A percentile compares a stretch with the other conserved stretches of the same genome.
Evolutionary conservation across 2,329 filamentous ascomycete species (phyloP).

Genomic region (Aspergillus neotritici): DNA sequence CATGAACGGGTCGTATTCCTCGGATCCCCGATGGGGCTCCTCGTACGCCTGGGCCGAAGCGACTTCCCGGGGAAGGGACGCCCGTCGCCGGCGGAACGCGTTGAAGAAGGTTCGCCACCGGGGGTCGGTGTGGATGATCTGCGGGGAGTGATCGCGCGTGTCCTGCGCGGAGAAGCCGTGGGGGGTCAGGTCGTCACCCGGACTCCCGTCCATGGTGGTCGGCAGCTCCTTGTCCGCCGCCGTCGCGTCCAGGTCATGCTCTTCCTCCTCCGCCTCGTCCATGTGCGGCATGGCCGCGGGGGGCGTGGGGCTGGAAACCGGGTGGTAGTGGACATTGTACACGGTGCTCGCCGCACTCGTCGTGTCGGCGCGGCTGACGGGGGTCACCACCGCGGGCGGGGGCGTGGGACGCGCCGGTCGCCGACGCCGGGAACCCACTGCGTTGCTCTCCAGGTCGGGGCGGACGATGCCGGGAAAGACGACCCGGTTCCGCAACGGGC

Average conservation of each 20-base stretch:
- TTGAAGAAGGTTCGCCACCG: conserved; percentile 51
- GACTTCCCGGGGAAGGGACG: conserved; percentile 56
- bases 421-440: conserved; percentile 11
- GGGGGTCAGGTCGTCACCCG: conserved; percentile 5
- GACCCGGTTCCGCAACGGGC: conserved; percentile 32
- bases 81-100: conserved; percentile 54
- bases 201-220: conserved; percentile 11
- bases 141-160: conserved; percentile 28
- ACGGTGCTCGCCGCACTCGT: conserved; percentile 59
- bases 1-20: conserved; percentile 25
- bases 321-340: conserved; percentile 59
- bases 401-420: conserved; percentile 32
- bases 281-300: conserved; percentile 33
- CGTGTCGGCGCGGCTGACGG: conserved; percentile 56
- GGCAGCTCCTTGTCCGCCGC: conserved; percentile 20
- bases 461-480: conserved; percentile 21
- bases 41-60: conserved; percentile 51
- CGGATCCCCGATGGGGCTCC: conserved; percentile 20
- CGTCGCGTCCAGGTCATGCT: conserved; percentile 14
- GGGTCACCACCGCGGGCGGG: conserved; percentile 48
- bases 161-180: conserved; percentile 17
- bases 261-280: conserved; percentile 24
- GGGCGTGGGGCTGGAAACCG: conserved; percentile 46
- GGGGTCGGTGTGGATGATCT: conserved; percentile 27
- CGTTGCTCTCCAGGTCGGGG: conserved; percentile 9